Base-by-base conservation (phyloP, 2,329 filamentous ascomycete genomes). In the Calonectria pseudoreteaudii region DNA sequence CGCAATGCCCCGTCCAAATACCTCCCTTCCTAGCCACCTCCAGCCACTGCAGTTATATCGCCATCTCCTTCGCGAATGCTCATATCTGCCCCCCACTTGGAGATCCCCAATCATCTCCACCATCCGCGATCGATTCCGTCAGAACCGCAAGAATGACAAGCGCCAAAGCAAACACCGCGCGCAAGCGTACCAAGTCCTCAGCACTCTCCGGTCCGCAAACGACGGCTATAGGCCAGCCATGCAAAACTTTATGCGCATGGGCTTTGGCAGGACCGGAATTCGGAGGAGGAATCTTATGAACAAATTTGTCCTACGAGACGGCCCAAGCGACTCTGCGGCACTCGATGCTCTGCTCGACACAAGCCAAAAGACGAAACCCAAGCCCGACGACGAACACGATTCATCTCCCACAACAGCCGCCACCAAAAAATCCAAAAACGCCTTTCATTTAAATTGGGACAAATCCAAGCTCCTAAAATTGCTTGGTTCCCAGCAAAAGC, bases 61-160 rank as follows among this genome's bases (percentile, higher is more conserved):
- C 70, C 87, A 90, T 72, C 84, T 93, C 28, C 88, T 93, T 44
- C 90, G 91, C 73, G 90, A 92, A 84, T 85, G 87, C 49, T 88
- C 89, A 34, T 93, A 93, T 79, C 88, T 93, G 3, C 90, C 91
- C 1, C 85, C 86, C 3, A 82, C 88, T 49, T 89, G 89, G 72
- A 87, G 87, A 49, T 81, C 83, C 3, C 87, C 85, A 68, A 83
- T 90, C 68, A 80, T 84, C 58, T 77, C 83, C 9, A 84, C 84
- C 41, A 88, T 92, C 58, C 83, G 84, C 66, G 73, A 77, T 10
- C 86, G 86, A 41, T 92, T 91, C 78, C 86, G 85, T n/a, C 81
- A 82, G 4, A 82, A 87, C 74, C 81, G 76, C 5, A 31, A 78
- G 16, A 77, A 86, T 72, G 78, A 82, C 34, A 23, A 75, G 1